Evolutionary conservation across 768 basidiomycete genomes (phyloP), one percentile per base, ranked within the genome.

Genomic region (Leucosporidium creatinivorum): DNA sequence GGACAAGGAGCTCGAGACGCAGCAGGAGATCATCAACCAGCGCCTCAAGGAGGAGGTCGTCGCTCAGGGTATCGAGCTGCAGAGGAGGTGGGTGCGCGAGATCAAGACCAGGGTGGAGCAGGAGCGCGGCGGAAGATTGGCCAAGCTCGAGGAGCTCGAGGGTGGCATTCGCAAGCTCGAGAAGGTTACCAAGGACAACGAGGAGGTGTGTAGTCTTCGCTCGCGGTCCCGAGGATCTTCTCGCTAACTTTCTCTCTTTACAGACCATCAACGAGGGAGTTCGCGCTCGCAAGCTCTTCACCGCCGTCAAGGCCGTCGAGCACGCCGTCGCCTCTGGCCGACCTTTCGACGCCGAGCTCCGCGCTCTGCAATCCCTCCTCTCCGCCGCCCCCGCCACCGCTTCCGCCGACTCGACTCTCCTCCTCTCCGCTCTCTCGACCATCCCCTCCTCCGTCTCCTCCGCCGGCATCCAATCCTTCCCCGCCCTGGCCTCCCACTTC

Each of bases 51-150:
- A 94, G 77, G 93, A 94, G 77, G 91, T 98, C 62, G 84, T 98
- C 60, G 88, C 93, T 4, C 93, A 98, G 78, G 96, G 93, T 23
- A 92, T 99, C 75, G 96, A 98, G 79, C 85, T 98, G 28, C 96
- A 98, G 77, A 87, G 93, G 59, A 85, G 91, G 62, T 98, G 94
- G 93, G 89, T 99, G 51, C 86, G 91, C 39, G 92, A 97, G 66
- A 87, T 98, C 82, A 96, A 97, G 80, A 84, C 93, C 59, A 88
- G 87, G 70, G 93, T 99, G 65, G 94, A 99, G 79, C 85, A 91
- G 76, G 96, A 99, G 79, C 91, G 96, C 54, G 92, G 92, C 21
- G 93, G 93, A 18, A 88, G 96, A 63, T 84, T 99, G 15, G 89
- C 92, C 55, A 96, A 93, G 79, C 86, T 99, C 44, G 92, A 94